Conservation (phyloP, 805 yeast genomes). For the Blastobotrys chiropterorum region DNA sequence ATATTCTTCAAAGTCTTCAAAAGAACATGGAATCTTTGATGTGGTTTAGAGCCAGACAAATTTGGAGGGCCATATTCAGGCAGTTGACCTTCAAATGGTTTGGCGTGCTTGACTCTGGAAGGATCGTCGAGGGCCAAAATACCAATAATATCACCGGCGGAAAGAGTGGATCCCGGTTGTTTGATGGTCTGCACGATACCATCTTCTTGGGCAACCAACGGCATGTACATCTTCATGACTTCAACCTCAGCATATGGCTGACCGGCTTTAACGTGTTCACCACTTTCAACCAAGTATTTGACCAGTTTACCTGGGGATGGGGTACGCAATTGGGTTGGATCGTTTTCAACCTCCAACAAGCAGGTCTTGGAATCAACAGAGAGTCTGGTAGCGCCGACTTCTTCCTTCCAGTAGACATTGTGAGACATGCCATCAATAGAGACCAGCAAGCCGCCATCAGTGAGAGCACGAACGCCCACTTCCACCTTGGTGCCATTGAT, state of each 20-base stretch:
- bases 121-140: slow-evolving; percentile 94
- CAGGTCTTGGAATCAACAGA: slow-evolving; percentile 96
- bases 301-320: slow-evolving; percentile 99
- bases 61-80: slow-evolving; percentile 84
- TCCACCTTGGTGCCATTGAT: slow-evolving; percentile 89
- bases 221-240: slow-evolving; percentile 99
- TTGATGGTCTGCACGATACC: slow-evolving; percentile 89
- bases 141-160: slow-evolving; percentile 96
- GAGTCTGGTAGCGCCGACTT: slow-evolving; percentile 88
- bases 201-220: slow-evolving; percentile 85
- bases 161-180: slow-evolving; percentile 97
- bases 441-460: slow-evolving; percentile 90
- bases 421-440: slow-evolving; percentile 91
- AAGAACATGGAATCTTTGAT: slow-evolving; percentile 59
- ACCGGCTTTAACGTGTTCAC: slow-evolving; percentile 87
- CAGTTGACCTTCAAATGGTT: slow-evolving; percentile 89
- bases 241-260: slow-evolving; percentile 98
- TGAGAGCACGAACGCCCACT: slow-evolving; percentile 79
- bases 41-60: slow-evolving; percentile 77
- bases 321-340: slow-evolving; percentile 96
- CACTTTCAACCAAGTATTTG: slow-evolving; percentile 86
- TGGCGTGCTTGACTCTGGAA: slow-evolving; percentile 92
- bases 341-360: slow-evolving; percentile 88
- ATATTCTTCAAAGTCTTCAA: slow-evolving; percentile 66
- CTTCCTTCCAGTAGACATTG: slow-evolving; percentile 96